These are phyloP conservation scores for Paxillus rubicundulus DNA, from an alignment of 768 basidiomycete genomes.

Conservation along the genomic window DNA sequence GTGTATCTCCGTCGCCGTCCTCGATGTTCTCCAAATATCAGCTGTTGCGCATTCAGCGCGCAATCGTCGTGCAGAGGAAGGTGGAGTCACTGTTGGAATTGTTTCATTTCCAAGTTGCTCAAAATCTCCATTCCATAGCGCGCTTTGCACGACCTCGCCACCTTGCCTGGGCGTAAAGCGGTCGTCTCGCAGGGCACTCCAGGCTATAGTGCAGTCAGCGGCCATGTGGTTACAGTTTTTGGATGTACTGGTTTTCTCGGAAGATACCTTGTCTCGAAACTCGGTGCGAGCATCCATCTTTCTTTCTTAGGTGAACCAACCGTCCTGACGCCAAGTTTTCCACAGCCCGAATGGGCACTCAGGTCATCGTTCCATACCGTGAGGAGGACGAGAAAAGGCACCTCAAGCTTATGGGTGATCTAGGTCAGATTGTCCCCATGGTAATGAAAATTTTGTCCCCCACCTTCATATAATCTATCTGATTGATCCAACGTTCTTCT, in stretches of 20 bases:
- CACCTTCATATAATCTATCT: slow-evolving; percentile 16
- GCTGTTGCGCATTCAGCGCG: slow-evolving; percentile 53
- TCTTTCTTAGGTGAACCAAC: neutral
- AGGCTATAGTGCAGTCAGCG: slow-evolving; percentile 84
- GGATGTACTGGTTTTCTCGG: slow-evolving; percentile 96
- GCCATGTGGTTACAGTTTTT: slow-evolving; percentile 94
- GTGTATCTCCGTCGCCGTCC: slow-evolving; percentile 13
- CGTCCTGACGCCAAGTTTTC: slow-evolving; percentile 21
- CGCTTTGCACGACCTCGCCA: slow-evolving; percentile 69
- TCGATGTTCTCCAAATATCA: slow-evolving; percentile 46
- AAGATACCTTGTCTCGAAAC: slow-evolving; percentile 89
- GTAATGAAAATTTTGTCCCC: slow-evolving; percentile 41
- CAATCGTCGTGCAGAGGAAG: slow-evolving; percentile 45
- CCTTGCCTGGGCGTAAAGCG: slow-evolving; percentile 58
- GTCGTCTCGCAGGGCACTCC: slow-evolving; percentile 74
- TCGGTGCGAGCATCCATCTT: slow-evolving; percentile 55
- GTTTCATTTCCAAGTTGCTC: neutral
- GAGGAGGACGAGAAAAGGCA: slow-evolving; percentile 91
- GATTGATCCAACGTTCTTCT: slow-evolving; percentile 21
- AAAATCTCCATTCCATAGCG: slow-evolving; percentile 44
- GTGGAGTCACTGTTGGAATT: slow-evolving; percentile 24
- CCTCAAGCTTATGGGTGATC: slow-evolving; percentile 91
- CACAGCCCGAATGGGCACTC: slow-evolving; percentile 84
- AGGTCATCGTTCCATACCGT: slow-evolving; percentile 92
- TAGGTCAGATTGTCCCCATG: slow-evolving; percentile 95